Conservation (phyloP, 31 red algal species). For the Endocladia muricata region DNA sequence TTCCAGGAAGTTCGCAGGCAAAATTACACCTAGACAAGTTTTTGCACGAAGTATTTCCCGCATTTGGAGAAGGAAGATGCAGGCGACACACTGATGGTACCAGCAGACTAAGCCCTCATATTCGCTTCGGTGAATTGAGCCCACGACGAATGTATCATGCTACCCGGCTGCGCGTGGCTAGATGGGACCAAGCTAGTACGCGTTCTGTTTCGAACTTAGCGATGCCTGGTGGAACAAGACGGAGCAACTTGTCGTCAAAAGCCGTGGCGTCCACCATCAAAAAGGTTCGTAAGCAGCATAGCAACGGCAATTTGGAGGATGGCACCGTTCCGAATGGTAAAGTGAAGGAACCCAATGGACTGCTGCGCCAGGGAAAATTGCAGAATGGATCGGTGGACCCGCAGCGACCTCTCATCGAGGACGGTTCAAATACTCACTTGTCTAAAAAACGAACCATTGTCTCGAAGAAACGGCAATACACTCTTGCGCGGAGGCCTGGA, state of each 20-base stretch:
- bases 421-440: background rate
- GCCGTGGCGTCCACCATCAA: background rate
- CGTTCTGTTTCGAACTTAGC: background rate
- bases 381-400: background rate
- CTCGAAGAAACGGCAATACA: background rate
- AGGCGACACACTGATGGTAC: constrained; percentile 75
- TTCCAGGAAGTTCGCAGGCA: constrained; percentile 78
- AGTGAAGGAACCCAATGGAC: background rate
- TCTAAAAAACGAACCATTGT: background rate
- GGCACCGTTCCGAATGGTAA: background rate
- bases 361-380: background rate
- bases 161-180: constrained; percentile 60
- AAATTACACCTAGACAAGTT: constrained; percentile 69
- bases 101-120: constrained; percentile 71
- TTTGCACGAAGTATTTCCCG: constrained; percentile 80
- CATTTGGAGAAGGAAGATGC: constrained; percentile 78
- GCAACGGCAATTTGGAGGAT: background rate
- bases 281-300: background rate
- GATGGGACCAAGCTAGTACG: constrained; percentile 33
- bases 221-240: background rate
- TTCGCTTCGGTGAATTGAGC: constrained; percentile 92
- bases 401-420: background rate
- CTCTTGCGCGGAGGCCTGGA: background rate
- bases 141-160: constrained; percentile 88
- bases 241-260: background rate